Conservation (phyloP, 805 yeast genomes). For the Myxozyma vanderwaltii region DNA sequence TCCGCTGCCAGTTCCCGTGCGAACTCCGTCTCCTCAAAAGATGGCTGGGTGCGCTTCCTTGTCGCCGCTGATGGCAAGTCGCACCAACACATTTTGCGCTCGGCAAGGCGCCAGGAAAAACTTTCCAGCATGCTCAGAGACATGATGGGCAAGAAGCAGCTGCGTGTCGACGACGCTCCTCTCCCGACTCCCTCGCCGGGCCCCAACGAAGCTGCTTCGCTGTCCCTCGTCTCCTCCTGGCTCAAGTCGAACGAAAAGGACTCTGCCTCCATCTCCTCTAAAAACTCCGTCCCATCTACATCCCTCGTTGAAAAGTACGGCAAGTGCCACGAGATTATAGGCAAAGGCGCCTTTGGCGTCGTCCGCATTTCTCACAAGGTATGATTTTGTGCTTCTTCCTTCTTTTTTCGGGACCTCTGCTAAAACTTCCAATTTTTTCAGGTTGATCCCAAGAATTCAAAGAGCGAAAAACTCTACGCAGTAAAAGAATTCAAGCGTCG, state of each 20-base stretch:
- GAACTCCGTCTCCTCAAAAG: slow-evolving; percentile 16
- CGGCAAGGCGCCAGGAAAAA: slow-evolving; percentile 55
- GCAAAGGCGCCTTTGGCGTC: slow-evolving; percentile 87
- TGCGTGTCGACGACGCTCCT: slow-evolving; percentile 18
- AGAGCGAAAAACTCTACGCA: slow-evolving; percentile 59
- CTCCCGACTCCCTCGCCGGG: slow-evolving; percentile 14
- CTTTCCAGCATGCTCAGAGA: slow-evolving; percentile 64
- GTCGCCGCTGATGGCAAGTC: slow-evolving; percentile 53
- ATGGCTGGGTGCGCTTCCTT: slow-evolving; percentile 29
- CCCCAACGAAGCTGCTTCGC: slow-evolving; percentile 15
- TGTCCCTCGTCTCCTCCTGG: slow-evolving; percentile 34
- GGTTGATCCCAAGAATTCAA: slow-evolving; percentile 45
- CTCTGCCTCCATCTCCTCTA: slow-evolving; percentile 39
- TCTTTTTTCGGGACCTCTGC: neutral
- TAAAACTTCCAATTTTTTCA: neutral
- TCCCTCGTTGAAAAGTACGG: slow-evolving; percentile 90
- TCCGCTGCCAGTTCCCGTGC: slow-evolving; percentile 3
- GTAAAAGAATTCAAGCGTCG: slow-evolving; percentile 73
- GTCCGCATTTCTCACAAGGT: slow-evolving; percentile 79
- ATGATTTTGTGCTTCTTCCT: neutral
- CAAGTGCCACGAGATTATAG: slow-evolving; percentile 89
- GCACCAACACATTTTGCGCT: slow-evolving; percentile 78
- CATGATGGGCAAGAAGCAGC: slow-evolving; percentile 40
- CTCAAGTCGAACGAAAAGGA: slow-evolving; percentile 35
- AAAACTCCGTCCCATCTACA: slow-evolving; percentile 38